A percentile compares a stretch with the other conserved stretches of the same genome.
These are phyloP conservation scores for Mrakia blollopis DNA, from an alignment of 768 basidiomycete species.

Conservation along the genomic window DNA sequence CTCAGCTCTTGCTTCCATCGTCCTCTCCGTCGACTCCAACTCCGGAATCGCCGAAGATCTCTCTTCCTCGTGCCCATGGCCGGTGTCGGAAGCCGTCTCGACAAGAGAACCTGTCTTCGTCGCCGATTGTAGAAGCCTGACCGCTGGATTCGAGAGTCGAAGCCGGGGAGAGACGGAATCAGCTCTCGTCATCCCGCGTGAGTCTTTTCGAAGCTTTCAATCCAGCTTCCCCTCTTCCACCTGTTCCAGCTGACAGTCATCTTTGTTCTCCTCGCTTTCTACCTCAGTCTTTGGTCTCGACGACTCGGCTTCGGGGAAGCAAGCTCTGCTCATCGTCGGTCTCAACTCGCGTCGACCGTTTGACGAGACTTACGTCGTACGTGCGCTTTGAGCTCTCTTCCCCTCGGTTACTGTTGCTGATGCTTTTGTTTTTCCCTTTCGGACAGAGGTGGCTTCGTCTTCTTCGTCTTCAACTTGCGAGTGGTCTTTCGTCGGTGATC, in stretches of 20 bases:
- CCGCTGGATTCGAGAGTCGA: slow-evolving; percentile 24
- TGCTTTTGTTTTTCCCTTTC: neutral
- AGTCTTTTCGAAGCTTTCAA: neutral
- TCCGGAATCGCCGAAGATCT: neutral
- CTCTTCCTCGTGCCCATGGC: neutral
- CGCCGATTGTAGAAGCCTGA: slow-evolving; percentile 12
- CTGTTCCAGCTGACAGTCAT: too few species aligned
- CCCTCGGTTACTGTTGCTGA: neutral
- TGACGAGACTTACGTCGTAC: slow-evolving; percentile 38
- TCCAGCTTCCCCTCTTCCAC: neutral
- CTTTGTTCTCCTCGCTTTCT: neutral
- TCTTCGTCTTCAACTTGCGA: slow-evolving; percentile 34
- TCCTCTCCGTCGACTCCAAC: neutral
- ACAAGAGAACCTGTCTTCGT: slow-evolving; percentile 19
- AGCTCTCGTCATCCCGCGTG: slow-evolving; percentile 28
- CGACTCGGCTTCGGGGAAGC: neutral
- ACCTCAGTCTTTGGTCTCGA: neutral
- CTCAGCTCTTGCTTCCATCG: neutral
- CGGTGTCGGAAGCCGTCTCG: neutral
- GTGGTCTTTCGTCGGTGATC: slow-evolving; percentile 36
- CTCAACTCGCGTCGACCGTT: slow-evolving; percentile 40
- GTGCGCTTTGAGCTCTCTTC: neutral
- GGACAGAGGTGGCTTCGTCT: slow-evolving; percentile 37
- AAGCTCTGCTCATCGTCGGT: slow-evolving; percentile 38
- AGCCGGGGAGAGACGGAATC: slow-evolving; percentile 5